phyloP scores from a whole-genome alignment of 176 grass and related monocot species.

The Oryza australiensis region DNA sequence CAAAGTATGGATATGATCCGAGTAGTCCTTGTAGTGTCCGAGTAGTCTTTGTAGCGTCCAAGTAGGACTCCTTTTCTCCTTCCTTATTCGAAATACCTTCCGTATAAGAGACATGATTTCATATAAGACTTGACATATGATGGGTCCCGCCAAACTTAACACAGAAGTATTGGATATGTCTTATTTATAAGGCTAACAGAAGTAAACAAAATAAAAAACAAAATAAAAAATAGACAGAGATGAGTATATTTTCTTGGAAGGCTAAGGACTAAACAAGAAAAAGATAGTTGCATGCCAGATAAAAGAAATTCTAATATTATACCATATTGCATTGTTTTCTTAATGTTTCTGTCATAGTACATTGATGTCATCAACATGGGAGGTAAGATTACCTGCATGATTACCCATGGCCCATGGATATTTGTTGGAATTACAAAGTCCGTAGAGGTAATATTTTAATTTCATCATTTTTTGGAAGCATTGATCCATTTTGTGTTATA shows the following conservation, averaged over 20 bases:
- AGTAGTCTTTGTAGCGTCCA: no score
- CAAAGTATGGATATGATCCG: no score
- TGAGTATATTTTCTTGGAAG: background rate
- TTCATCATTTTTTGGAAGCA: background rate
- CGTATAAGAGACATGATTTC: no score
- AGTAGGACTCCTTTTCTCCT: no score
- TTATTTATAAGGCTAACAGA: no score
- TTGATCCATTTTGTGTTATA: conserved; percentile 4
- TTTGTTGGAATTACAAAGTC: conserved; percentile 43
- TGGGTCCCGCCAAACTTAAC: no score
- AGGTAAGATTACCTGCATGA: conserved; percentile 55
- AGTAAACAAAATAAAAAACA: no score
- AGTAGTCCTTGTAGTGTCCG: no score
- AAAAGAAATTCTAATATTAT: conserved; percentile 28
- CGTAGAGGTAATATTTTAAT: conserved; percentile 28
- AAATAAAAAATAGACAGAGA: background rate
- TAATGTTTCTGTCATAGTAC: conserved; percentile 55
- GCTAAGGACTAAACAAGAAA: background rate
- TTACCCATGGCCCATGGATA: conserved; percentile 40
- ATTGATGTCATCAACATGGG: conserved; percentile 43
- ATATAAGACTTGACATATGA: no score
- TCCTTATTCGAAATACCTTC: no score
- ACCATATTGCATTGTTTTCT: conserved; percentile 33
- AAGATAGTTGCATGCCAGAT: conserved; percentile 7
- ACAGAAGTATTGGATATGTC: no score